Conservation (phyloP, 805 yeast species). For the Clavispora carvajalis region DNA sequence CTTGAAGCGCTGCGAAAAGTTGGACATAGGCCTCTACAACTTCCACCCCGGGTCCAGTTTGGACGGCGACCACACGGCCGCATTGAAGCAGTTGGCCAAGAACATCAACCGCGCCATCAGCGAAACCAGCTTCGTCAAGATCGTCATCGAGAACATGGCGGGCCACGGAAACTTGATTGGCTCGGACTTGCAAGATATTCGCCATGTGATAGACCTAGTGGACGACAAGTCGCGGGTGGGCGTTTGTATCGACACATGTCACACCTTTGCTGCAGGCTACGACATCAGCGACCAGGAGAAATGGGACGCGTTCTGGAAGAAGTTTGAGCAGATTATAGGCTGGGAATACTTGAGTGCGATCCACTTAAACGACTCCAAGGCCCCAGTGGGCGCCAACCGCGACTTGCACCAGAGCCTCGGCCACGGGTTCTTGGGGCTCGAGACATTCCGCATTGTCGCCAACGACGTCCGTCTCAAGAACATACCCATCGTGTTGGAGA, state of each 20-base stretch:
- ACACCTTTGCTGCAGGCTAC: conserved; percentile 93
- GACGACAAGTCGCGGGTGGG: conserved; percentile 84
- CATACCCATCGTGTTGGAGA: conserved; percentile 81
- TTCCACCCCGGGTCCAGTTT: conserved; percentile 91
- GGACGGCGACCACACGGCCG: conserved; percentile 57
- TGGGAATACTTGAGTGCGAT: conserved; percentile 68
- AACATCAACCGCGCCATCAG: conserved; percentile 74
- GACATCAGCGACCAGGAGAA: conserved; percentile 61
- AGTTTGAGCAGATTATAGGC: conserved; percentile 74
- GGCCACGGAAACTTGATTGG: conserved; percentile 94
- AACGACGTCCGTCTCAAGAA: conserved; percentile 56
- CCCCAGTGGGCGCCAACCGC: conserved; percentile 83
- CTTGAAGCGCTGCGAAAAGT: conserved; percentile 75
- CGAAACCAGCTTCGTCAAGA: conserved; percentile 73
- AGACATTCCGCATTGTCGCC: conserved; percentile 73
- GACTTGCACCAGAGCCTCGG: conserved; percentile 92
- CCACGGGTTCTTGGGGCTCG: conserved; percentile 82
- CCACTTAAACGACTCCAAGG: conserved; percentile 92
- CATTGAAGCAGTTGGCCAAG: conserved; percentile 65
- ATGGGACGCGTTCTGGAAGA: conserved; percentile 65
- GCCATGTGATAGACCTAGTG: conserved; percentile 68
- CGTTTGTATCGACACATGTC: conserved; percentile 95
- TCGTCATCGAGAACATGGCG: conserved; percentile 96
- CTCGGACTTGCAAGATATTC: conserved; percentile 68
- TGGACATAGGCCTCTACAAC: conserved; percentile 82